Base-by-base conservation (phyloP, 73 alveolate species). In the Tetrahymena borealis region DNA sequence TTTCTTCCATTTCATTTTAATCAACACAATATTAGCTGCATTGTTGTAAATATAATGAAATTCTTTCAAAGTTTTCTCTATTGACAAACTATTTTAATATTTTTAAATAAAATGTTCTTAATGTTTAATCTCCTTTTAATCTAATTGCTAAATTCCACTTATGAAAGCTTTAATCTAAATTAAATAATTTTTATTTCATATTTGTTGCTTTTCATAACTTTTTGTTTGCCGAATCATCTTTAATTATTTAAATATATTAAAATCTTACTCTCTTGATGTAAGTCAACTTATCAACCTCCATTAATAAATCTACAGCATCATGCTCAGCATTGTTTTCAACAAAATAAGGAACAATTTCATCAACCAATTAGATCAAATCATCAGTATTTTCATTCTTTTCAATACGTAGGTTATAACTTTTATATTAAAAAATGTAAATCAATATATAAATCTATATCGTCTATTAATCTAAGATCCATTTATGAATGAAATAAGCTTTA, bases 301-400 rank as follows among this genome's bases (percentile, higher is more conserved):
- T 95, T 33, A 98, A 92, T 78, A 98, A 95, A 94, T 98, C 99
- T 35, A 98, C 97, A 24, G 98, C 99, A 93, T 98, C 99, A 90
- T 97, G 97, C 96, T 98, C 99, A 78, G 97, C 97, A 91, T 97
- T 97, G 93, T 98, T 97, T 93, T 98, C 97, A 91, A 98, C 96
- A 90, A 96, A 95, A 91, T 91, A 96, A 20, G 99, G 99, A 35
- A 96, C 97, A 24, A 98, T 97, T 8, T 91, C 95, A 42, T 98
- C 99, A 38, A 98, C 99, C 42, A 98, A 92, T 33, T 91, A 95
- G 43, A 94, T 39, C 39, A 98, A 94, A 43, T 98, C 99, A 91
- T 92, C 97, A 9, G 96, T 90, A 36, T 96, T 96, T 32, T 96
- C 96, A 6, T 93, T 94, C n/a, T 94, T 96, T 91, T 96, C 96